A percentile compares a stretch with the other conserved stretches of the same genome.
Conservation (phyloP, 345 rosid genomes). For the Excoecaria agallocha region DNA sequence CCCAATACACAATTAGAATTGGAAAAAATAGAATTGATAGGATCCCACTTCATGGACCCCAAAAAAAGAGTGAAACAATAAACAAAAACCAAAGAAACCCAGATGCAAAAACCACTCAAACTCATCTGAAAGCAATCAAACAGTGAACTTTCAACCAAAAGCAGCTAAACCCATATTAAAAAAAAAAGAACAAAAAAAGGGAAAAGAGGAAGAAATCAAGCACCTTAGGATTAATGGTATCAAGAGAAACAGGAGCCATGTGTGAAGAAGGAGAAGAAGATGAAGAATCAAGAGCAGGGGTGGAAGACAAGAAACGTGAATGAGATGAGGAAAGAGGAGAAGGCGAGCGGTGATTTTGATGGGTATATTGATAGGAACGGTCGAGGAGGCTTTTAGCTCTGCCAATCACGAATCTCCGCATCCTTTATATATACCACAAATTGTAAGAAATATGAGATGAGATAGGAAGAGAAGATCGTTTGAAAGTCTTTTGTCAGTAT, state of each 20-base stretch:
- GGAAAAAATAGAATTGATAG: background rate
- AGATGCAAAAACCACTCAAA: slow-evolving; percentile 20
- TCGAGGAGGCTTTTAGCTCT: slow-evolving; percentile 33
- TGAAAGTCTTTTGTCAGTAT: background rate
- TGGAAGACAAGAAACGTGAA: slow-evolving; percentile 44
- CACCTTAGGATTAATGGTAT: slow-evolving; percentile 78
- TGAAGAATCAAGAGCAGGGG: slow-evolving; percentile 35
- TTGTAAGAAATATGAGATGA: background rate
- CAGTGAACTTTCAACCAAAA: background rate
- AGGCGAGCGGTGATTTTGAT: background rate
- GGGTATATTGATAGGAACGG: slow-evolving; percentile 28
- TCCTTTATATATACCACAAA: slow-evolving; percentile 16
- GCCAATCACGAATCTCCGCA: slow-evolving; percentile 62
- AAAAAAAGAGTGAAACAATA: background rate
- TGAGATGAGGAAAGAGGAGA: slow-evolving; percentile 10
- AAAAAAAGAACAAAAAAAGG: no score
- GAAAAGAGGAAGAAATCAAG: background rate
- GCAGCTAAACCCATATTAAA: no score
- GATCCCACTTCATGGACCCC: background rate
- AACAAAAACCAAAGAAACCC: slow-evolving; percentile 19
- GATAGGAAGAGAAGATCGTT: background rate
- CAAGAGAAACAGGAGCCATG: slow-evolving; percentile 35
- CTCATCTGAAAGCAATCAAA: slow-evolving; percentile 14
- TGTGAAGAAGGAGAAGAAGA: slow-evolving; percentile 31
- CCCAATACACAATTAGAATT: background rate